These are phyloP conservation scores for Penicillium steckii DNA, from an alignment of 495 filamentous ascomycete genomes.

Conservation along the genomic window DNA sequence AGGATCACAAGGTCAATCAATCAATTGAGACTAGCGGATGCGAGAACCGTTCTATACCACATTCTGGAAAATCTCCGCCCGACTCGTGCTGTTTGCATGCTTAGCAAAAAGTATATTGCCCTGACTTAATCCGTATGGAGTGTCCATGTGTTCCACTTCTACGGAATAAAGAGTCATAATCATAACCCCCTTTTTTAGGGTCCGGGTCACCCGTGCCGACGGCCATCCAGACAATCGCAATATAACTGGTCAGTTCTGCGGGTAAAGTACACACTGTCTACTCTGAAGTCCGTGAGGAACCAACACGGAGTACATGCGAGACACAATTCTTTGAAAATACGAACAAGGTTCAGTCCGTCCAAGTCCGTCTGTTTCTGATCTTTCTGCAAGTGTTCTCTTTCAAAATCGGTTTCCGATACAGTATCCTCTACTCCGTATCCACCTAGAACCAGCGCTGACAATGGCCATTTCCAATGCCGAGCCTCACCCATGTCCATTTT, in stretches of 20 bases:
- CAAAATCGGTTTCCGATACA: constrained; percentile 5
- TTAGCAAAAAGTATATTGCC: constrained; percentile 21
- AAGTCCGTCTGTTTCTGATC: constrained; percentile 13
- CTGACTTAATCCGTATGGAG: constrained; percentile 2
- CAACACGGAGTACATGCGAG: neutral
- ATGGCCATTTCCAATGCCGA: constrained; percentile 1
- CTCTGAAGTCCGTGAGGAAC: no score
- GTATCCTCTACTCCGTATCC: neutral
- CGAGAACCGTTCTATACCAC: constrained; percentile 19
- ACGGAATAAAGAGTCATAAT: neutral
- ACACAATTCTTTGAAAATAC: neutral
- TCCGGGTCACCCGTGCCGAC: constrained; percentile 11
- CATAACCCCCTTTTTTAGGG: neutral
- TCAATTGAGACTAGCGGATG: constrained; percentile 9
- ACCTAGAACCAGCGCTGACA: constrained; percentile 1
- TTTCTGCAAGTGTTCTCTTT: constrained; percentile 16
- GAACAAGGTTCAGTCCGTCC: constrained; percentile 14
- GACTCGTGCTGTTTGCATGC: constrained; percentile 1
- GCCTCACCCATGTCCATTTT: constrained; percentile 4
- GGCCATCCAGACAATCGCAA: no score
- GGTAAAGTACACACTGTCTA: no score
- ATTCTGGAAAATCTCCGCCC: constrained; percentile 29
- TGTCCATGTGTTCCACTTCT: neutral
- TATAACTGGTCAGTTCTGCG: no score
- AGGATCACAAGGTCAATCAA: neutral